Base-by-base conservation (phyloP, 108 stramenopile species). In the Craspedostauros australis region DNA sequence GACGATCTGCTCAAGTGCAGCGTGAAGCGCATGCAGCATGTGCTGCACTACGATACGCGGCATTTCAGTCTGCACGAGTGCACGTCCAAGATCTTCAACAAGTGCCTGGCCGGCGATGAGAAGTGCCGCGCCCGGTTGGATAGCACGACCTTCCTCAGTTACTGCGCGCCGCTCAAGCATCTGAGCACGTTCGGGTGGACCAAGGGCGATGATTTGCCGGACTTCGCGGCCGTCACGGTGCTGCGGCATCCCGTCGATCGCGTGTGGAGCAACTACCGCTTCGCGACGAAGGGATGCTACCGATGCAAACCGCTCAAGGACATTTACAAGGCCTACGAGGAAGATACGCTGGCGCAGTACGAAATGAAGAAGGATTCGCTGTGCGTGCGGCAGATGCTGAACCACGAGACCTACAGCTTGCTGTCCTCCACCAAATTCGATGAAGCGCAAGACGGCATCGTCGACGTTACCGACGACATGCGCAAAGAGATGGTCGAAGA, bases 231-330 rank as follows among this genome's bases (percentile, higher is more conserved):
- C 34, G 49, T 89, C 28, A 84, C 88, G 16, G 73, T 86, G 1
- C 57, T 89, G 40, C 64, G 88, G 12, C 66, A 89, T 62, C 88
- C 88, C 1, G 68, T 84, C 9, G 75, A 79, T 22, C 70, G 78
- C n/a, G 88, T 84, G 1, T 89, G 88, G 88, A 75, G 73, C 24
- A 85, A 83, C 82, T 89, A 70, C 44, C 67, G 82, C 8, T 89
- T 81, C 50, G 69, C 72, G 33, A 78, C 84, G 9, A 57, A 73
- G 37, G 21, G 39, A 0, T 89, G 88, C 48, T 89, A 78, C 56
- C 36, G 70, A 9, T 89, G 88, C 61, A 39, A 39, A 24, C 60
- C 67, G 28, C 48, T 89, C 39, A 79, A 65, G 30, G 76, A 80
- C 16, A 66, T 89, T 27, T 79, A 80, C 40, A n/a, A n/a, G n/a